Conservation (phyloP, 345 rosid species). For the Salix exigua region DNA sequence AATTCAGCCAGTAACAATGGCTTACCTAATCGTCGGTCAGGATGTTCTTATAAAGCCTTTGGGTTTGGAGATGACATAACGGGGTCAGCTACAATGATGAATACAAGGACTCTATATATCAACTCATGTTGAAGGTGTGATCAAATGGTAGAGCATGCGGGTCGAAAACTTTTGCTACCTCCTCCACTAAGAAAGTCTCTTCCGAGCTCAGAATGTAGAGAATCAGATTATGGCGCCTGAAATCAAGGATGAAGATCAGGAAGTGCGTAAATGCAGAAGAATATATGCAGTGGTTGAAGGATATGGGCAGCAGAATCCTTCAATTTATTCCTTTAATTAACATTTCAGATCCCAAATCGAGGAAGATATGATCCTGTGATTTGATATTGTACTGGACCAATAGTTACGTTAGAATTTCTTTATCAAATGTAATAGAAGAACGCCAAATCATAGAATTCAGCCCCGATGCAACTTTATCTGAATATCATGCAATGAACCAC, state of each 20-base stretch:
- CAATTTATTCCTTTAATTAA: too few species aligned
- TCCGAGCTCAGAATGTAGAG: background rate
- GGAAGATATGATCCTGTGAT: too few species aligned
- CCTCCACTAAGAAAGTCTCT: conserved; percentile 27
- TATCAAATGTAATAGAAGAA: background rate
- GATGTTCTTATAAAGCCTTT: conserved; percentile 73
- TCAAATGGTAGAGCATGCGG: conserved; percentile 25
- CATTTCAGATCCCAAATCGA: too few species aligned
- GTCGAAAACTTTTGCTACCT: conserved; percentile 35
- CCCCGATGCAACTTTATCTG: background rate
- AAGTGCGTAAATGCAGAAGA: too few species aligned
- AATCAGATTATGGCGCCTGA: too few species aligned
- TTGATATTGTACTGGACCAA: too few species aligned
- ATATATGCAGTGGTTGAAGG: too few species aligned
- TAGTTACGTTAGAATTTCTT: too few species aligned
- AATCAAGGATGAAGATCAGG: too few species aligned
- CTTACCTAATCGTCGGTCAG: conserved; percentile 31
- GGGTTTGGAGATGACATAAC: conserved; percentile 80
- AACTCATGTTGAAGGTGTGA: conserved; percentile 15
- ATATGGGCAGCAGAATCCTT: too few species aligned
- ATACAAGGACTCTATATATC: conserved; percentile 40
- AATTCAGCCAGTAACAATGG: background rate
- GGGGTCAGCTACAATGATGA: conserved; percentile 86
- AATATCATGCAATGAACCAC: background rate
- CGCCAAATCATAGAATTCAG: background rate